These are phyloP conservation scores for Prosopis cineraria DNA, from an alignment of 306 rosid genomes.

Conservation along the genomic window DNA sequence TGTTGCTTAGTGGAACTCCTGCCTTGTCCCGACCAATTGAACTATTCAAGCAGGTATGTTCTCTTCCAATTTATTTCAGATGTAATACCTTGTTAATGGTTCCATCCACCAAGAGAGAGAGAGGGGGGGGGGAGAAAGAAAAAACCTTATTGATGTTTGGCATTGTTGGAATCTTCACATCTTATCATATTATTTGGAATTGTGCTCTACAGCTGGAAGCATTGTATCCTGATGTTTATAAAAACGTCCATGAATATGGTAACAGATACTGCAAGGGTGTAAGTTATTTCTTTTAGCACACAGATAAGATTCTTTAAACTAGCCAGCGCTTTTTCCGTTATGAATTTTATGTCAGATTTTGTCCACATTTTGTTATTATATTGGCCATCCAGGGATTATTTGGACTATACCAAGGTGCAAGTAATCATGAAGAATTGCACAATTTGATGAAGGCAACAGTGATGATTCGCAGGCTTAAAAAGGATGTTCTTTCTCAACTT, in stretches of 20 bases:
- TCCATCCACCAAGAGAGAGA: not conserved
- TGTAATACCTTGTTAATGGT: conserved; percentile 15
- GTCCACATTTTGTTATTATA: conserved; percentile 13
- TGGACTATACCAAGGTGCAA: conserved; percentile 96
- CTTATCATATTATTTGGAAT: conserved; percentile 37
- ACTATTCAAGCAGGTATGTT: conserved; percentile 80
- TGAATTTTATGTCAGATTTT: conserved; percentile 17
- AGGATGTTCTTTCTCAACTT: conserved; percentile 89
- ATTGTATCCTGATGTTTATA: conserved; percentile 86
- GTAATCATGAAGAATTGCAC: conserved; percentile 96
- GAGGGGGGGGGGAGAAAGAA: too few species aligned
- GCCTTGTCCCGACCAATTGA: conserved; percentile 97
- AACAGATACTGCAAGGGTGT: conserved; percentile 97
- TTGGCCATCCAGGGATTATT: conserved; percentile 65
- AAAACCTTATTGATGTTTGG: conserved; percentile 1
- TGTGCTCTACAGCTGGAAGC: conserved; percentile 80
- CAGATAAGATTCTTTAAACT: conserved; percentile 21
- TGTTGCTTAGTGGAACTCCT: conserved; percentile 97
- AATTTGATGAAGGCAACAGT: conserved; percentile 89
- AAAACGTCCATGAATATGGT: conserved; percentile 89
- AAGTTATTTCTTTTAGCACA: conserved; percentile 50
- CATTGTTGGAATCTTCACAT: conserved; percentile 24
- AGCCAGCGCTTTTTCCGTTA: conserved; percentile 25
- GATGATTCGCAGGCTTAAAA: conserved; percentile 96
- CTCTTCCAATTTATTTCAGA: not conserved